phyloP scores from a whole-genome alignment of 2,329 filamentous ascomycete genomes.

The Pseudonectria foliicola region DNA sequence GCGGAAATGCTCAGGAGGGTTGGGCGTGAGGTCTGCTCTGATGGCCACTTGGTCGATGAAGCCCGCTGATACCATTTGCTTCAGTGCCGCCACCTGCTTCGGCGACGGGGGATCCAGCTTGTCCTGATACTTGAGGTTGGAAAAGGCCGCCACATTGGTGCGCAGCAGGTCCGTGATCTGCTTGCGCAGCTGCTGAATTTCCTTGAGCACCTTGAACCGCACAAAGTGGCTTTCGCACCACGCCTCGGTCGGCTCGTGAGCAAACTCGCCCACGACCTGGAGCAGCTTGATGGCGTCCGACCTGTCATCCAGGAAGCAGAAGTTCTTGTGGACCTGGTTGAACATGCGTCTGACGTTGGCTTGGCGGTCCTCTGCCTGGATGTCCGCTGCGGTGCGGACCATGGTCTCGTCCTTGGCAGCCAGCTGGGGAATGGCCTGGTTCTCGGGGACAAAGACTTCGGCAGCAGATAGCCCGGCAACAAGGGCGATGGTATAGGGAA shows the following conservation, averaged over 20 bases:
- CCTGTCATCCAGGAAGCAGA: conserved; percentile 72
- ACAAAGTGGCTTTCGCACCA: conserved; percentile 85
- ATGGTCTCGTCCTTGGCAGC: conserved; percentile 40
- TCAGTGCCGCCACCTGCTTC: conserved; percentile 70
- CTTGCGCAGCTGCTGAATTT: conserved; percentile 72
- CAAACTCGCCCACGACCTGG: conserved; percentile 81
- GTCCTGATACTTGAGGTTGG: conserved; percentile 47
- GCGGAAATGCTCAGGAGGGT: conserved; percentile 56
- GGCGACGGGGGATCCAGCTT: conserved; percentile 52
- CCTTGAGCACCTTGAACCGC: conserved; percentile 76
- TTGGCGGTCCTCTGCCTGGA: conserved; percentile 63
- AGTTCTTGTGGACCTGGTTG: conserved; percentile 68
- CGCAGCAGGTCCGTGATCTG: conserved; percentile 80
- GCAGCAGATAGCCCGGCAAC: conserved; percentile 84
- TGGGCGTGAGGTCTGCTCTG: conserved; percentile 76
- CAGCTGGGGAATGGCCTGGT: conserved; percentile 59
- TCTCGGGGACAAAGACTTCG: conserved; percentile 80
- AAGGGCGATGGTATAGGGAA: conserved; percentile 79
- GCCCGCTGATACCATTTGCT: conserved; percentile 84
- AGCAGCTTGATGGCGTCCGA: conserved; percentile 88
- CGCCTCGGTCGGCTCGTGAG: conserved; percentile 59
- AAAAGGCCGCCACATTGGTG: conserved; percentile 62
- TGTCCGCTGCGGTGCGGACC: conserved; percentile 57
- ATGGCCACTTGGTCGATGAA: conserved; percentile 95
- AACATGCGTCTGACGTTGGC: conserved; percentile 54